phyloP scores from a whole-genome alignment of 192 early-diverging fungal genomes.

The Tieghemiomyces parasiticus region DNA sequence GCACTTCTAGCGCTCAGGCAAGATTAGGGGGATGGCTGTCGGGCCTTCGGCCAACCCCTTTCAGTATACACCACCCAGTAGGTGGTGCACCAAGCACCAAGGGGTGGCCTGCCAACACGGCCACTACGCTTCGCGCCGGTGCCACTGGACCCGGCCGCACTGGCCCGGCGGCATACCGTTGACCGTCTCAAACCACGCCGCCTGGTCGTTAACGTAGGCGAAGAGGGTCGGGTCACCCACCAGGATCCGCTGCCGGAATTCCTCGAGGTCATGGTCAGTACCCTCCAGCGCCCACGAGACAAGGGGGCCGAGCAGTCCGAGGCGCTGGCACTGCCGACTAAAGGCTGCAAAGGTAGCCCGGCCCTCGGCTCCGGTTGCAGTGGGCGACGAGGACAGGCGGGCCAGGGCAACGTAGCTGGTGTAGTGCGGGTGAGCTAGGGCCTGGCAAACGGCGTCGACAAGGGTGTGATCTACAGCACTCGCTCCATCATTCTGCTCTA shows the following conservation, averaged over 20 bases:
- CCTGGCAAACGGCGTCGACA: constrained; percentile 1
- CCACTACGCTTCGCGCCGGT: not conserved
- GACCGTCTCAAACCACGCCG: constrained; percentile 1
- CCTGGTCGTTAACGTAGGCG: not conserved
- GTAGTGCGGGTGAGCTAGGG: not conserved
- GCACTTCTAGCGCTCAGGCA: too few species aligned
- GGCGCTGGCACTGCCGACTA: not conserved
- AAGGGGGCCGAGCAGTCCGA: not conserved
- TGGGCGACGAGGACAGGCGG: not conserved
- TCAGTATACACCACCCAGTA: not conserved
- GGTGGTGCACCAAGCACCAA: not conserved
- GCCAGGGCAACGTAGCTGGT: constrained; percentile 3
- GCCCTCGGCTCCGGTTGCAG: not conserved
- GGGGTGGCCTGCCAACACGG: not conserved
- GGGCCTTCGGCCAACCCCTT: not conserved
- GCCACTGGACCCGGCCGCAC: not conserved
- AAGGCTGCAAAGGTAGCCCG: not conserved
- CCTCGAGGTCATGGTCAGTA: not conserved
- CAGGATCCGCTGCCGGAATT: not conserved
- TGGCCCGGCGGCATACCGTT: not conserved
- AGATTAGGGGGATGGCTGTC: not conserved
- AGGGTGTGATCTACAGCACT: not conserved
- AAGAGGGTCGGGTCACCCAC: not conserved
- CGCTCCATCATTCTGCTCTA: not conserved
- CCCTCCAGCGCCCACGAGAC: not conserved